Evolutionary conservation across 208 protist species (phyloP).

Genomic region (Leishmania tropica): DNA sequence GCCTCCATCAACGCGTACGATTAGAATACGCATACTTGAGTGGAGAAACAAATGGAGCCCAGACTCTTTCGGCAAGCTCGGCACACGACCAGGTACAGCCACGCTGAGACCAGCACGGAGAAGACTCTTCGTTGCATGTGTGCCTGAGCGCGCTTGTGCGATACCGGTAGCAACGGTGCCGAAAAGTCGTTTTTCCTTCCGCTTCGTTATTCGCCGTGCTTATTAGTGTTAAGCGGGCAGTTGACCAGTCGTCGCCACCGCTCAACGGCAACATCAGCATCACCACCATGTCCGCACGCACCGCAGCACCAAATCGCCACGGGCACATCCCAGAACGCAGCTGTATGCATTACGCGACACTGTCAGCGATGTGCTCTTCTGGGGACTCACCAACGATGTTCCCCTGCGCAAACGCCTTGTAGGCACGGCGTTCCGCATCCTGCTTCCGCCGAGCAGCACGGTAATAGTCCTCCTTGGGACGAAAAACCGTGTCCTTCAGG

Average conservation of each 20-base stretch:
- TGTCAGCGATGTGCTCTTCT: constrained; percentile 42
- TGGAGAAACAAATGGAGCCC: not conserved
- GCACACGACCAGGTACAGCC: not conserved
- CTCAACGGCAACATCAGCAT: not conserved
- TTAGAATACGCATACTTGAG: not conserved
- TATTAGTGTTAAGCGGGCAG: not conserved
- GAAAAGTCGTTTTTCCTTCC: not conserved
- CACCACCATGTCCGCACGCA: not conserved
- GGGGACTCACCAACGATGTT: constrained; percentile 54
- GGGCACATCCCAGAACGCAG: not conserved
- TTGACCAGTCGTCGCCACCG: not conserved
- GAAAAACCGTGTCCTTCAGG: constrained; percentile 68
- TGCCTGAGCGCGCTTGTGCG: not conserved
- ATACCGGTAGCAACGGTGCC: not conserved
- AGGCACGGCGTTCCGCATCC: constrained; percentile 30
- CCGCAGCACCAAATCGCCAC: no score
- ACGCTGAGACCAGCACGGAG: not conserved
- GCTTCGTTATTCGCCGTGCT: not conserved
- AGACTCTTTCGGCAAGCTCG: not conserved
- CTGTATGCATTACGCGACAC: not conserved
- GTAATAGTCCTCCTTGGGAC: constrained; percentile 76
- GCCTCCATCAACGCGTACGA: not conserved
- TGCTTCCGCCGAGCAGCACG: constrained; percentile 50
- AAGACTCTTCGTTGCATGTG: not conserved
- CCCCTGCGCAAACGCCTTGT: constrained; percentile 40